These are phyloP conservation scores for Xylaria polymorpha DNA, from an alignment of 2,329 filamentous ascomycete genomes.

Conservation along the genomic window DNA sequence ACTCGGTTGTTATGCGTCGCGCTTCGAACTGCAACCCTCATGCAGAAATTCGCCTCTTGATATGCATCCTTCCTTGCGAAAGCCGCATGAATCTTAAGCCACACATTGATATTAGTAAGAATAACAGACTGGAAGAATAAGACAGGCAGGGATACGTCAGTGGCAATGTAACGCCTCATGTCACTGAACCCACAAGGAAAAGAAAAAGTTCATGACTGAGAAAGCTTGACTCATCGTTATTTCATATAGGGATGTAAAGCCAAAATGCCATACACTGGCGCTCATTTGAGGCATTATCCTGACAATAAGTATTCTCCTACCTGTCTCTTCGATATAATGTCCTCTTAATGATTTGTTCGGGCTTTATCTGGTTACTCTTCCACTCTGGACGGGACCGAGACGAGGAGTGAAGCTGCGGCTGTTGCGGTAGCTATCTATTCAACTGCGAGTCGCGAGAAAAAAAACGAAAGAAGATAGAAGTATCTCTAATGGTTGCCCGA, in stretches of 20 bases:
- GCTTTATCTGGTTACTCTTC: slow-evolving; percentile 3
- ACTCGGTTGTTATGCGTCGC: slow-evolving; percentile 20
- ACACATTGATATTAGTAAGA: slow-evolving; percentile 18
- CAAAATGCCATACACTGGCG: not conserved
- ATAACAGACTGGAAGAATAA: slow-evolving; percentile 6
- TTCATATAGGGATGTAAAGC: slow-evolving; percentile 7
- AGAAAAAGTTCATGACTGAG: slow-evolving; percentile 10
- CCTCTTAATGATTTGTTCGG: slow-evolving; percentile 6
- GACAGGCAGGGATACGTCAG: slow-evolving; percentile 18
- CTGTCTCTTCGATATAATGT: not conserved
- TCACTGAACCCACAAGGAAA: slow-evolving; percentile 9
- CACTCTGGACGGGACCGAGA: slow-evolving; percentile 32
- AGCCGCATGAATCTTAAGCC: slow-evolving; percentile 20
- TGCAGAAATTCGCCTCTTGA: slow-evolving; percentile 22
- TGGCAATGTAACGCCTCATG: slow-evolving; percentile 27
- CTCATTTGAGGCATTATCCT: not conserved
- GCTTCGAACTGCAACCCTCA: slow-evolving; percentile 23
- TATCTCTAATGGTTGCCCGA: slow-evolving; percentile 29
- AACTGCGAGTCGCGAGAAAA: slow-evolving; percentile 39
- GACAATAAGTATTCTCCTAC: not conserved
- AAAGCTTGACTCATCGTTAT: slow-evolving; percentile 20
- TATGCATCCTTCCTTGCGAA: slow-evolving; percentile 20
- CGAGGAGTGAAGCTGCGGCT: slow-evolving; percentile 31
- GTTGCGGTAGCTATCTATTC: slow-evolving; percentile 35
- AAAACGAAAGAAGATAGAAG: slow-evolving; percentile 25